These are phyloP conservation scores for Pilasporangium apinafurcum DNA, from an alignment of 352 stramenopile species.

Conservation along the genomic window DNA sequence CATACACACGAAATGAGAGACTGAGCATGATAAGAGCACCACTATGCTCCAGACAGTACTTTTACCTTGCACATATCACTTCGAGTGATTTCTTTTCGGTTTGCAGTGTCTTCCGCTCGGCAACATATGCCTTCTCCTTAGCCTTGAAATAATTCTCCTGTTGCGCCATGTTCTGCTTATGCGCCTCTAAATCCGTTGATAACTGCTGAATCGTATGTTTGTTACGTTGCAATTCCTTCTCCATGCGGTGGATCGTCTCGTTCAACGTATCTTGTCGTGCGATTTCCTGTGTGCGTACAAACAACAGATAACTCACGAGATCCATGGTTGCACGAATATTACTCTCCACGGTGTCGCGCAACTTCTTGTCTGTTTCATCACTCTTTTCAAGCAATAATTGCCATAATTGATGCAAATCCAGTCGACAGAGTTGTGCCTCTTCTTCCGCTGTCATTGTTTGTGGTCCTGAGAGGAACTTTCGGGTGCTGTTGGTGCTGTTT, in stretches of 20 bases:
- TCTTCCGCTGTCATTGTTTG: background rate
- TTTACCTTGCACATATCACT: slow-evolving; percentile 50
- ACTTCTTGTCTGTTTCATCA: slow-evolving; percentile 5
- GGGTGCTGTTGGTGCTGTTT: slow-evolving; percentile 4
- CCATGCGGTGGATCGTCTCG: slow-evolving; percentile 26
- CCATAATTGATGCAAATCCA: slow-evolving; percentile 8
- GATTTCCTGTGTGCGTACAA: slow-evolving; percentile 44
- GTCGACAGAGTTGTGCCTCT: slow-evolving; percentile 4
- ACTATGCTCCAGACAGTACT: background rate
- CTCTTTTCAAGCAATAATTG: background rate
- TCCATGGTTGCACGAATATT: slow-evolving; percentile 54
- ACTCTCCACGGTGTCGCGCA: slow-evolving; percentile 22
- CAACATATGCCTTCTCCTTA: slow-evolving; percentile 41
- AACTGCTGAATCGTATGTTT: slow-evolving; percentile 37
- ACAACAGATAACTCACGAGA: slow-evolving; percentile 63
- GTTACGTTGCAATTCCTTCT: slow-evolving; percentile 55
- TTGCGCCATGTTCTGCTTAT: slow-evolving; percentile 40
- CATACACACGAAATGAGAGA: no score
- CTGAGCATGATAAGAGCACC: background rate
- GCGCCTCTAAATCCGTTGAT: slow-evolving; percentile 33
- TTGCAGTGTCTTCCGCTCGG: slow-evolving; percentile 43
- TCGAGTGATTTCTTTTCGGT: slow-evolving; percentile 65
- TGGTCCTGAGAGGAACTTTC: background rate
- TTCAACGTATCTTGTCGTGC: slow-evolving; percentile 39
- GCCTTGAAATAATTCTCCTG: slow-evolving; percentile 59